Percentiles rank a stretch among this genome's conserved stretches.
phyloP scores from a whole-genome alignment of 2,329 filamentous ascomycete genomes.

The Fusarium kyushuense region DNA sequence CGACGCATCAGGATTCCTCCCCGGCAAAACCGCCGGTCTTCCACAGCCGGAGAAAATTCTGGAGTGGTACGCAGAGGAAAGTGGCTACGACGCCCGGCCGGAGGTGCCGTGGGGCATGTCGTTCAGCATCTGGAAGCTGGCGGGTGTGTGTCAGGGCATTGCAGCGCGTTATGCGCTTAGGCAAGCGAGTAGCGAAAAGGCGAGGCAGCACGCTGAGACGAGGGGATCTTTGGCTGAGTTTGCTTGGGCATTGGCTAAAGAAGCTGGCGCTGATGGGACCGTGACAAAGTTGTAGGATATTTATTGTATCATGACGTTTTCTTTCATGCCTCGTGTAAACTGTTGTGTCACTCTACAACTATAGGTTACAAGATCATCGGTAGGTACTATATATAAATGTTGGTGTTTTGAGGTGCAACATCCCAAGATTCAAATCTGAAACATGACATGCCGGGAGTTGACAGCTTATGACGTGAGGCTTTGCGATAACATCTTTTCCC shows the following conservation, averaged over 20 bases:
- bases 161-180: conserved; percentile 85
- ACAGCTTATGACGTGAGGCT: conserved; percentile 40
- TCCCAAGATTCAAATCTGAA: conserved; percentile 36
- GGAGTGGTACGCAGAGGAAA: conserved; percentile 59
- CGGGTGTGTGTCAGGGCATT: conserved; percentile 85
- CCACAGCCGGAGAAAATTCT: conserved; percentile 57
- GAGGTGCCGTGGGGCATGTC: conserved; percentile 72
- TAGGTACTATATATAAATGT: conserved; percentile 1
- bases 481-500: background rate
- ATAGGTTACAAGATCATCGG: background rate
- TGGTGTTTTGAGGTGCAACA: conserved; percentile 24
- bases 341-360: background rate
- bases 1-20: conserved; percentile 66
- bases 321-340: no score
- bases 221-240: conserved; percentile 80
- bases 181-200: conserved; percentile 90
- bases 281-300: conserved; percentile 46
- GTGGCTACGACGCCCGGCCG: conserved; percentile 76
- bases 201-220: conserved; percentile 76
- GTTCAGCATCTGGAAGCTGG: conserved; percentile 71
- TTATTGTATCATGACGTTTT: background rate
- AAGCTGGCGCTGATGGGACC: conserved; percentile 48
- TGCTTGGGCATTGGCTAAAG: conserved; percentile 79
- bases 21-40: conserved; percentile 74
- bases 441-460: conserved; percentile 17